These are phyloP conservation scores for Tephrocybe sp. DNA, from an alignment of 768 basidiomycete species.

Conservation along the genomic window DNA sequence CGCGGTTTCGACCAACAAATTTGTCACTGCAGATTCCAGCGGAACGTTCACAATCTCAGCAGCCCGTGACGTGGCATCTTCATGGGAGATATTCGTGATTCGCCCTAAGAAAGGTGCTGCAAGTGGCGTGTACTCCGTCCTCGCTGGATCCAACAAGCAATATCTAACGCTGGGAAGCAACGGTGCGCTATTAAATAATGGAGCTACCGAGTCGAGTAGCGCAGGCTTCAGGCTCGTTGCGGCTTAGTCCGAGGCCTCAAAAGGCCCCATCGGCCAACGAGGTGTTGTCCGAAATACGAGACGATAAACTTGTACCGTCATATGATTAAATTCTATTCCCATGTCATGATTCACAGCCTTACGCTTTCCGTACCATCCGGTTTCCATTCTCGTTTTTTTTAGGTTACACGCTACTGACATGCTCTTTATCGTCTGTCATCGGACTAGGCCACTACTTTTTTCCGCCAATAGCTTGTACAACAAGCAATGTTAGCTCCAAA, in stretches of 20 bases:
- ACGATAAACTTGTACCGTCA: not conserved
- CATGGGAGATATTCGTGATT: constrained; percentile 30
- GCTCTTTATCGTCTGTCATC: not conserved
- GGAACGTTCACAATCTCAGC: constrained; percentile 26
- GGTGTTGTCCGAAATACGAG: not conserved
- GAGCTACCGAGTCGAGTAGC: constrained; percentile 20
- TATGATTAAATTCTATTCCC: not conserved
- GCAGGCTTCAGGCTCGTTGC: constrained; percentile 24
- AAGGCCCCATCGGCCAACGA: not conserved
- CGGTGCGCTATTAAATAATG: constrained; percentile 28
- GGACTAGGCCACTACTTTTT: not conserved
- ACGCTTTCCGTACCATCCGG: not conserved
- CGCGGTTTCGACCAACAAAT: constrained; percentile 21
- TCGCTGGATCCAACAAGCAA: constrained; percentile 28
- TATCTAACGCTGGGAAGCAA: constrained; percentile 24
- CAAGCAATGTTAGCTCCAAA: not conserved
- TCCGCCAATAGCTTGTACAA: not conserved
- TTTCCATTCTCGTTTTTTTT: not conserved
- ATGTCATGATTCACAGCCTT: not conserved
- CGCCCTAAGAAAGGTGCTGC: constrained; percentile 23
- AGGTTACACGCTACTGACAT: not conserved
- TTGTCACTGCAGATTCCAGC: constrained; percentile 30
- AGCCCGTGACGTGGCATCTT: constrained; percentile 22
- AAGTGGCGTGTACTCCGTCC: constrained; percentile 28
- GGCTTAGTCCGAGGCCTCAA: constrained; percentile 2